Evolutionary conservation across 257 asterid species (phyloP).

Genomic region (Nicotiana tabacum): DNA sequence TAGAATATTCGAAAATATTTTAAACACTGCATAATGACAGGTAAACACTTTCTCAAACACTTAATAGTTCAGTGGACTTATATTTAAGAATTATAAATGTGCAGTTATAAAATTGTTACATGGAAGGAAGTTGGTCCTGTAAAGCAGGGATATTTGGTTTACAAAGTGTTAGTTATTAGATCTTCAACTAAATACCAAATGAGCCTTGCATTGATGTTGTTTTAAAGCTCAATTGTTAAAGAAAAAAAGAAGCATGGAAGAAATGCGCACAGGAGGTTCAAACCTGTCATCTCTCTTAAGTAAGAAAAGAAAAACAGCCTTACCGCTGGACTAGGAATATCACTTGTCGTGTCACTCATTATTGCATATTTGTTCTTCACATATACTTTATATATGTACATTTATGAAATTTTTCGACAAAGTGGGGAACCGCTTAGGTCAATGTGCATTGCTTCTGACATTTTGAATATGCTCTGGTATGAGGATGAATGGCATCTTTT

Average conservation of each 20-base stretch:
- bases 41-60: not conserved
- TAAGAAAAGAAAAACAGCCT: not conserved
- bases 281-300: not conserved
- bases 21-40: not conserved
- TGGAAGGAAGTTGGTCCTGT: not conserved
- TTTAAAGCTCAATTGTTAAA: not conserved
- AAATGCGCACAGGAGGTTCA: not conserved
- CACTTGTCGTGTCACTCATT: not conserved
- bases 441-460: not conserved
- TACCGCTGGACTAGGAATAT: not conserved
- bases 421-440: not conserved
- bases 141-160: not conserved
- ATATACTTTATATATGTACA: not conserved
- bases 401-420: not conserved
- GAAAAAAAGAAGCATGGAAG: not conserved
- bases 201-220: not conserved
- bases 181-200: not conserved
- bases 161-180: not conserved
- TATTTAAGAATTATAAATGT: not conserved
- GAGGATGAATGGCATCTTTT: not conserved
- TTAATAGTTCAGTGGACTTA: not conserved
- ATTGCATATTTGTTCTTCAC: not conserved
- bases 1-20: not conserved
- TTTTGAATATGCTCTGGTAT: not conserved
- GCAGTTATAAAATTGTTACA: not conserved